phyloP scores from a whole-genome alignment of 192 early-diverging fungal genomes.

The Gigaspora rosea region DNA sequence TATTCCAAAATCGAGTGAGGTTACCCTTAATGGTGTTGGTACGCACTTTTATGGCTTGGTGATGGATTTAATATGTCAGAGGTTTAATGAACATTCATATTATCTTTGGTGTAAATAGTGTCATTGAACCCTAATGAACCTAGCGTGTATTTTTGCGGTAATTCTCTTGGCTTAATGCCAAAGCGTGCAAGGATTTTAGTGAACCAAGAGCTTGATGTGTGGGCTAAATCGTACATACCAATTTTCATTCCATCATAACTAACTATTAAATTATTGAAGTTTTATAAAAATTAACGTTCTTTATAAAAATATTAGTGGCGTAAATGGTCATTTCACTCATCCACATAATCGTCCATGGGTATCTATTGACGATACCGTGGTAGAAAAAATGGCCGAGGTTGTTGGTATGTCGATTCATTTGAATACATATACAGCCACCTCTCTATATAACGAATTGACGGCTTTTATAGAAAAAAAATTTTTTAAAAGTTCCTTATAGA shows the following conservation, averaged over 20 bases:
- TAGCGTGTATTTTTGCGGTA: slow-evolving; percentile 88
- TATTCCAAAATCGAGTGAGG: slow-evolving; percentile 60
- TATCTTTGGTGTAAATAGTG: slow-evolving; percentile 12
- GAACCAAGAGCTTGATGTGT: slow-evolving; percentile 89
- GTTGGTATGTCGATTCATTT: slow-evolving; percentile 60
- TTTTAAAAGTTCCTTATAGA: background rate
- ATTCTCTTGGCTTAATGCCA: slow-evolving; percentile 91
- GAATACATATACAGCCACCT: background rate
- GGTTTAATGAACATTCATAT: background rate
- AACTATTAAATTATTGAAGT: slow-evolving; percentile 13
- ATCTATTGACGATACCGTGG: slow-evolving; percentile 74
- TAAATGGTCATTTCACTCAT: slow-evolving; percentile 89
- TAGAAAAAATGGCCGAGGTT: slow-evolving; percentile 71
- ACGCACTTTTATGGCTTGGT: background rate
- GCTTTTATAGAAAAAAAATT: no score
- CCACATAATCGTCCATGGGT: slow-evolving; percentile 83
- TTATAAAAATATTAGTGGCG: slow-evolving; percentile 57
- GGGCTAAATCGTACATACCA: slow-evolving; percentile 62
- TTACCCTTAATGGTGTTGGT: slow-evolving; percentile 33
- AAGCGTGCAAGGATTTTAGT: slow-evolving; percentile 62
- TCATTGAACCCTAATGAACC: slow-evolving; percentile 38
- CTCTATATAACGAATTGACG: background rate
- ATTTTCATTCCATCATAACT: slow-evolving; percentile 9
- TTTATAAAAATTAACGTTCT: background rate
- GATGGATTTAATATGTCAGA: background rate